phyloP scores from a whole-genome alignment of 345 rosid species.

The Ailanthus altissimus region DNA sequence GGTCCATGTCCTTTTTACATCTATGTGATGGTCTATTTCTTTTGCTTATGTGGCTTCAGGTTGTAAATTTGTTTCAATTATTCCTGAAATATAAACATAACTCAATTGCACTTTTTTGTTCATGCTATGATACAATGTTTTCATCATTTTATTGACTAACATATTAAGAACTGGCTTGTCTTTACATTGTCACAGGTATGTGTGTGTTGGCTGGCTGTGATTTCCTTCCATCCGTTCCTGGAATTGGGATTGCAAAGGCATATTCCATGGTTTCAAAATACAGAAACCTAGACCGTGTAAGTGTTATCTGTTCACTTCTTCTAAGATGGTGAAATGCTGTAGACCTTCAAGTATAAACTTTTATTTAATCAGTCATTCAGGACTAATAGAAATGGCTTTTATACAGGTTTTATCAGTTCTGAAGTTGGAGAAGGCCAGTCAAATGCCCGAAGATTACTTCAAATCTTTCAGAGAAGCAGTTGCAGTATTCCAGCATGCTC shows the following conservation, averaged over 20 bases:
- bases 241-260: slow-evolving; percentile 83
- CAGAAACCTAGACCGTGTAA: slow-evolving; percentile 73
- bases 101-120: neutral
- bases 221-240: slow-evolving; percentile 88
- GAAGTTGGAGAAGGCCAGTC: slow-evolving; percentile 71
- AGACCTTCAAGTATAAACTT: neutral
- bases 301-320: slow-evolving; percentile 23
- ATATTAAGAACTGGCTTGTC: slow-evolving; percentile 7
- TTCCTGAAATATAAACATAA: neutral
- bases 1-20: neutral
- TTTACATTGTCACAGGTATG: slow-evolving; percentile 58
- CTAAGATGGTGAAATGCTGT: neutral
- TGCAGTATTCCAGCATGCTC: slow-evolving; percentile 87
- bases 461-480: slow-evolving; percentile 68
- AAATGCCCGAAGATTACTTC: slow-evolving; percentile 75
- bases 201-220: slow-evolving; percentile 95
- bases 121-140: neutral
- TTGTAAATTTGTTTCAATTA: slow-evolving; percentile 9
- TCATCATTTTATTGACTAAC: neutral
- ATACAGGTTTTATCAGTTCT: slow-evolving; percentile 70
- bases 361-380: neutral
- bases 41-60: neutral
- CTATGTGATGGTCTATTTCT: neutral
- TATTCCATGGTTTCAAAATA: slow-evolving; percentile 69
- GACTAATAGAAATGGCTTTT: neutral